Evolutionary conservation across 306 rosid species (phyloP).

Genomic region (Cercis canadensis): DNA sequence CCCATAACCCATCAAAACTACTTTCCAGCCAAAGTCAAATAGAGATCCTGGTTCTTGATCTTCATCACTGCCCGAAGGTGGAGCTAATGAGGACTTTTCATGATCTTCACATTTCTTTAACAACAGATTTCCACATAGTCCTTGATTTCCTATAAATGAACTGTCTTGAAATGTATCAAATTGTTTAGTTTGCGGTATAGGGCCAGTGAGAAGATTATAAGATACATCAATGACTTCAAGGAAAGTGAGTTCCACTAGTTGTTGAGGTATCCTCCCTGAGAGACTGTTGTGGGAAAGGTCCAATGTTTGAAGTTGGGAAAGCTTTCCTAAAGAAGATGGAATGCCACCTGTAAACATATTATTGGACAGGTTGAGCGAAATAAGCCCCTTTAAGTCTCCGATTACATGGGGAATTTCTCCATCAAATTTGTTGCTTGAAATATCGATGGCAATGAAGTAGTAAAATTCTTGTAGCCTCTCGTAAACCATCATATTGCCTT

Average conservation of each 20-base stretch:
- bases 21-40: neutral
- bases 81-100: neutral
- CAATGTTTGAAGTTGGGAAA: neutral
- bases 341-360: neutral
- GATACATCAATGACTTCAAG: neutral
- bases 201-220: neutral
- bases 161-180: neutral
- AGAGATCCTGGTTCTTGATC: neutral
- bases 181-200: neutral
- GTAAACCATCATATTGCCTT: neutral
- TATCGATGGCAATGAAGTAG: neutral
- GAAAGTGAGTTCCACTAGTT: neutral
- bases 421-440: neutral
- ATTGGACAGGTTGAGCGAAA: neutral
- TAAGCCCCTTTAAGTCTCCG: neutral
- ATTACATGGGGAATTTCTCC: neutral
- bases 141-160: neutral
- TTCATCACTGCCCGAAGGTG: neutral
- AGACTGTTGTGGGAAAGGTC: neutral
- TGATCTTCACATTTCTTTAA: neutral
- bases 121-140: neutral
- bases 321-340: neutral
- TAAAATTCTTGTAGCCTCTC: neutral
- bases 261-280: neutral
- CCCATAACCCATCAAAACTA: neutral